These are phyloP conservation scores for Hygrophoropsis aurantiaca DNA, from an alignment of 768 basidiomycete species.

Conservation along the genomic window DNA sequence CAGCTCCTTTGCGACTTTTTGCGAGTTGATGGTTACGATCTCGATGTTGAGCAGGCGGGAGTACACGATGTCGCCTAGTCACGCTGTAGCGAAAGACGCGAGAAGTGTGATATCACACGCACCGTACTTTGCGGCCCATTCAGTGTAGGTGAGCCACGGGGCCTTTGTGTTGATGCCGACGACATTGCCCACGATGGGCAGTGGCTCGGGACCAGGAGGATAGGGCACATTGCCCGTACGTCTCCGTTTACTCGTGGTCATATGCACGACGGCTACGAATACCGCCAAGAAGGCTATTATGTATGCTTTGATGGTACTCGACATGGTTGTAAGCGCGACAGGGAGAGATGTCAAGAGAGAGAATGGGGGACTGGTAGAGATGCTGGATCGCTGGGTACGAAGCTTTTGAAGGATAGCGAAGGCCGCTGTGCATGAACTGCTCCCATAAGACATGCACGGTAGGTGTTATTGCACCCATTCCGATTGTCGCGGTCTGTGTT, in stretches of 20 bases:
- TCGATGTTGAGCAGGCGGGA: constrained; percentile 44
- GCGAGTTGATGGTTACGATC: constrained; percentile 47
- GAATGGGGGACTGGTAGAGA: too few relatives aligned
- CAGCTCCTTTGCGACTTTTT: constrained; percentile 41
- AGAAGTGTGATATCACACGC: neutral
- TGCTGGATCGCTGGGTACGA: too few relatives aligned
- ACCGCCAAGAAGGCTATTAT: too few relatives aligned
- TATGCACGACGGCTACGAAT: too few relatives aligned
- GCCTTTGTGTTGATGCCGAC: constrained; percentile 27
- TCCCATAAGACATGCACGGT: too few relatives aligned
- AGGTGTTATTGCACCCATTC: too few relatives aligned
- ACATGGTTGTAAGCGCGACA: too few relatives aligned
- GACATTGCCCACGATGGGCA: constrained; percentile 40
- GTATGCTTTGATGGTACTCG: too few relatives aligned
- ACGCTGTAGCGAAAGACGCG: constrained; percentile 1
- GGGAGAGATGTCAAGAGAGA: too few relatives aligned
- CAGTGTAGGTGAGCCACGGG: constrained; percentile 37
- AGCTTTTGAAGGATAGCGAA: too few relatives aligned
- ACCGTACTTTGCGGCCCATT: constrained; percentile 40
- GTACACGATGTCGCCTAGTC: constrained; percentile 46
- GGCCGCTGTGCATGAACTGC: too few relatives aligned
- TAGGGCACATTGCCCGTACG: constrained; percentile 9
- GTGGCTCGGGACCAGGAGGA: constrained; percentile 39
- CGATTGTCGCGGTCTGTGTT: too few relatives aligned
- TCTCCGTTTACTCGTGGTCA: constrained; percentile 1